Percentiles rank a stretch among this genome's conserved stretches.
These are phyloP conservation scores for Clitopilus hobsonii DNA, from an alignment of 768 basidiomycete genomes.

Conservation along the genomic window DNA sequence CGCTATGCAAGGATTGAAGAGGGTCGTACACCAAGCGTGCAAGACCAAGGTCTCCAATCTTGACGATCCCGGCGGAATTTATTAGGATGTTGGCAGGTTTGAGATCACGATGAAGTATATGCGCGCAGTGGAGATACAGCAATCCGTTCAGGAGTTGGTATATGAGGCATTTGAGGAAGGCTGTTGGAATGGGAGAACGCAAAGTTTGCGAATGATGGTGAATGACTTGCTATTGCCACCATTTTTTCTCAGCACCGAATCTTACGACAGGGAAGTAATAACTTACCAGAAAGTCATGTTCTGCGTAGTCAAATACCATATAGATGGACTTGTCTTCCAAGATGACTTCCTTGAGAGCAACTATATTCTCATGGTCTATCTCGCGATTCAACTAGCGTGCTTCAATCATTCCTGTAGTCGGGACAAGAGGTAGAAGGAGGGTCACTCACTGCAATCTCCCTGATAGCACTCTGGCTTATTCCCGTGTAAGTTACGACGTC, in stretches of 20 bases:
- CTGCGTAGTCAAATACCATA: slow-evolving; percentile 99
- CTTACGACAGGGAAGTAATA: background rate
- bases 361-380: slow-evolving; percentile 86
- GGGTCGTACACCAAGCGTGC: slow-evolving; percentile 90
- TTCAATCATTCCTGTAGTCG: background rate
- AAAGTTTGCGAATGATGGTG: slow-evolving; percentile 95
- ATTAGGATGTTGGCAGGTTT: slow-evolving; percentile 99
- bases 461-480: slow-evolving; percentile 94
- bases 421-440: background rate
- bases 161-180: slow-evolving; percentile 88
- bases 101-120: slow-evolving; percentile 95
- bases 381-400: slow-evolving; percentile 75
- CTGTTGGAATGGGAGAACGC: slow-evolving; percentile 64
- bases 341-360: slow-evolving; percentile 89
- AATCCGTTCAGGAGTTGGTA: slow-evolving; percentile 95
- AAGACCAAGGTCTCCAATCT: slow-evolving; percentile 97
- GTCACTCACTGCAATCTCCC: slow-evolving; percentile 85
- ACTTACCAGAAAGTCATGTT: slow-evolving; percentile 94
- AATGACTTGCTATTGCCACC: slow-evolving; percentile 79
- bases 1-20: slow-evolving; percentile 84
- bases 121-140: slow-evolving; percentile 89
- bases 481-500: slow-evolving; percentile 95
- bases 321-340: slow-evolving; percentile 98
- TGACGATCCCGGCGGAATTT: slow-evolving; percentile 81
- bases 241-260: background rate